These are phyloP conservation scores for Alisma plantagoaquatica DNA, from an alignment of 106 monocot genomes.

Conservation along the genomic window DNA sequence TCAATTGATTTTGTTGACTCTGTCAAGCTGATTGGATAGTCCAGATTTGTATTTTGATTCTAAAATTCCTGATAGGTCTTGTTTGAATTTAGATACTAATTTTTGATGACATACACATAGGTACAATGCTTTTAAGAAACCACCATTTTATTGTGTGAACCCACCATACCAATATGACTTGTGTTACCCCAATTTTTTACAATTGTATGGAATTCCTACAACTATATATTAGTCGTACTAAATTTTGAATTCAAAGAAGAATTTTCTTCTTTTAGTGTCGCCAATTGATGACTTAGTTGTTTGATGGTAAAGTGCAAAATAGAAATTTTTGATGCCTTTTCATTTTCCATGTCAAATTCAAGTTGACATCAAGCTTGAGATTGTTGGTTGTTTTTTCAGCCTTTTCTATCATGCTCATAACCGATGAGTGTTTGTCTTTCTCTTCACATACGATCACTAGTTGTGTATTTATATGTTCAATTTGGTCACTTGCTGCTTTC, in stretches of 20 bases:
- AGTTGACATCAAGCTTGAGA: slow-evolving; percentile 9
- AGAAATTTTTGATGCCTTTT: slow-evolving; percentile 19
- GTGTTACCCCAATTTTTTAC: too few relatives aligned
- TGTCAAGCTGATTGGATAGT: too few relatives aligned
- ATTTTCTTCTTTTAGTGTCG: slow-evolving; percentile 20
- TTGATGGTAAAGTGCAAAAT: slow-evolving; percentile 13
- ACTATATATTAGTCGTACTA: slow-evolving; percentile 8
- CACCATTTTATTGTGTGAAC: too few relatives aligned
- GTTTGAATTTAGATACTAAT: too few relatives aligned
- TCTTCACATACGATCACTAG: slow-evolving; percentile 5
- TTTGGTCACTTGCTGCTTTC: background rate
- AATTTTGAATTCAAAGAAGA: slow-evolving; percentile 21
- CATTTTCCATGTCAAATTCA: slow-evolving; percentile 8
- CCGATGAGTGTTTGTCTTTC: slow-evolving; percentile 6
- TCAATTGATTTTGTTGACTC: too few relatives aligned
- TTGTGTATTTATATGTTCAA: slow-evolving; percentile 1
- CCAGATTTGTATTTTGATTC: too few relatives aligned
- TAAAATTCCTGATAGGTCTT: too few relatives aligned
- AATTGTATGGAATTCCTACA: slow-evolving; percentile 18
- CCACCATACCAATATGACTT: too few relatives aligned
- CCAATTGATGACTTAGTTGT: slow-evolving; percentile 17
- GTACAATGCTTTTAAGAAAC: too few relatives aligned
- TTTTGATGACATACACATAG: too few relatives aligned
- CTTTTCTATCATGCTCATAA: background rate
- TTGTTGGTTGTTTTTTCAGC: slow-evolving; percentile 9